Evolutionary conservation across 768 basidiomycete species (phyloP), one percentile per base, ranked within the genome.

Genomic region (Trametes meyenii): DNA sequence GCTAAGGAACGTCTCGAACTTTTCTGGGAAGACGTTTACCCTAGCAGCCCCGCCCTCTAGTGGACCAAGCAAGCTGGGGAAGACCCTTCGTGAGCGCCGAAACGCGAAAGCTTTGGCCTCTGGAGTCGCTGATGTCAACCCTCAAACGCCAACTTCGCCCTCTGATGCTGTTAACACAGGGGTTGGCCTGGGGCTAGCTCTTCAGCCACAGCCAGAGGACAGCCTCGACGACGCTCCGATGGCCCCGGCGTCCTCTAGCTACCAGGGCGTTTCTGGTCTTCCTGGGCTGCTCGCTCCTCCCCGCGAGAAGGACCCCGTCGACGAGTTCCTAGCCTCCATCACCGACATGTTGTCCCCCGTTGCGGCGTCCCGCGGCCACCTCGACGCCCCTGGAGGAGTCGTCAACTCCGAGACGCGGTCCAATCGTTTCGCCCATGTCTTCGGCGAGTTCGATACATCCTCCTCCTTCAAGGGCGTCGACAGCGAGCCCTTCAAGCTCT

Each of bases 1-100:
- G 12, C 39, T 29, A 45, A 36, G 50, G 36, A 57, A 51, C 17
- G 51, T 54, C 36, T 58, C 62, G 26, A 58, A 45, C 33, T 44
- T 51, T 33, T 62, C 60, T 2, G 60, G 60, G 16, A 33, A 21
- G 54, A 55, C 60, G 16, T 62, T 62, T 40, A 14, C 43, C 14
- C 49, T 62, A 14, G 14, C 48, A 6, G 44, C n/a, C n/a, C n/a
- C 59, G 24, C 36, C 51, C 5, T 38, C 60, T 0, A 16, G 24
- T 12, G 38, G 26, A n/a, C 50, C 26, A 16, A 45, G 36, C 40
- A 55, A 44, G 33, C 5, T 36, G 33, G 38, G 40, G n/a, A 50
- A 21, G 39, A 33, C 29, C 29, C 23, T 23, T 24, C 19, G 40
- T 12, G 49, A 58, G 12, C 57, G 57, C 11, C 49, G 57, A n/a